These are phyloP conservation scores for Euphorbia schlechtendalii DNA, from an alignment of 441 rosid species.

Conservation along the genomic window DNA sequence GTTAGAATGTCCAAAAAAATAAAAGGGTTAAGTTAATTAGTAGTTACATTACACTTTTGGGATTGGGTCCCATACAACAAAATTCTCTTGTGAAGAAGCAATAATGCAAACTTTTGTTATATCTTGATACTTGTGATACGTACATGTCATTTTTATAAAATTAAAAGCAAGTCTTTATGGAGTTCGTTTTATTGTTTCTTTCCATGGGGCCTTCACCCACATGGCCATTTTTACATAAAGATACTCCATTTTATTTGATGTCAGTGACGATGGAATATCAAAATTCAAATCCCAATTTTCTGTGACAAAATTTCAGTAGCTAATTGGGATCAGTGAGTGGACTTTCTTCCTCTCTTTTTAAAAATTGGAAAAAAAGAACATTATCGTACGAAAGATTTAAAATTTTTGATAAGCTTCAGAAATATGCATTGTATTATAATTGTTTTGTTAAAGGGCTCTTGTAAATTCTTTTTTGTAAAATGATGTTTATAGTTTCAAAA, in stretches of 20 bases:
- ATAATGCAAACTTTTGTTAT: conserved; percentile 33
- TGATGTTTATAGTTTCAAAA: too few species aligned
- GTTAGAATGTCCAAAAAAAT: conserved; percentile 16
- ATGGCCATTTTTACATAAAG: conserved; percentile 43
- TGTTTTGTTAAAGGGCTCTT: too few species aligned
- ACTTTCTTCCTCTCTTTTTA: not conserved
- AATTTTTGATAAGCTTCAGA: too few species aligned
- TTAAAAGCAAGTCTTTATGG: conserved; percentile 32
- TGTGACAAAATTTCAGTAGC: not conserved
- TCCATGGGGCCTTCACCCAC: conserved; percentile 37
- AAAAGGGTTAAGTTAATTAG: conserved; percentile 22
- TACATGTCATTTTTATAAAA: conserved; percentile 24
- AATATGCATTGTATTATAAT: too few species aligned
- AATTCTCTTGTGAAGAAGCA: conserved; percentile 28
- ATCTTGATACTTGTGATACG: conserved; percentile 37
- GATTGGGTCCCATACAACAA: conserved; percentile 30
- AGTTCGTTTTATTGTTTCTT: conserved; percentile 29
- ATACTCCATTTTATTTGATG: conserved; percentile 15
- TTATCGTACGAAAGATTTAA: too few species aligned
- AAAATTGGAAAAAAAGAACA: too few species aligned
- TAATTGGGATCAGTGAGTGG: not conserved
- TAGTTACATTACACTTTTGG: conserved; percentile 15
- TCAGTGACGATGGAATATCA: too few species aligned
- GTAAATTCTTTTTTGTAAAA: too few species aligned
- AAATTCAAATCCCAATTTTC: not conserved